Conservation (phyloP, 257 asterid species). For the Solanum pennellii region DNA sequence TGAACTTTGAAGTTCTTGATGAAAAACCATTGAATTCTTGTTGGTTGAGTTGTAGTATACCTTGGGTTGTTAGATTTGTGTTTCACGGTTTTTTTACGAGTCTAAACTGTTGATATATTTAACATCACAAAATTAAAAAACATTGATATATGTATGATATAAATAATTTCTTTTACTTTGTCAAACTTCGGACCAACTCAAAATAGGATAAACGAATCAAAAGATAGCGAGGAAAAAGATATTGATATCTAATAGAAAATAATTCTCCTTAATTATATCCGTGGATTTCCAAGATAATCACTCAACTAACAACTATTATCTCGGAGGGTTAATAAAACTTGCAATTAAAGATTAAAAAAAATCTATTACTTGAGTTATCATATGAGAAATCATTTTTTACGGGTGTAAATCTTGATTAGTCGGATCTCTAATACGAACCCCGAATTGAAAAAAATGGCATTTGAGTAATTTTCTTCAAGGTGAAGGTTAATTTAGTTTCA, state of each 20-base stretch:
- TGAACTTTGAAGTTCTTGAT: too few relatives aligned
- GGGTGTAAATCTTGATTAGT: neutral
- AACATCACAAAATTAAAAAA: neutral
- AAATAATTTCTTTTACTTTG: neutral
- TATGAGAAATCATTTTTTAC: neutral
- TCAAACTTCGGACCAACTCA: neutral
- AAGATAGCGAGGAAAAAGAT: neutral
- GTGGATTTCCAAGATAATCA: neutral
- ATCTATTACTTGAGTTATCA: neutral
- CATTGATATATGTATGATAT: accelerated
- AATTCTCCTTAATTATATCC: neutral
- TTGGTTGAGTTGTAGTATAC: too few relatives aligned
- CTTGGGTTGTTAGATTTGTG: too few relatives aligned
- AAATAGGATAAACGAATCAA: neutral
- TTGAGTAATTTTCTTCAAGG: neutral
- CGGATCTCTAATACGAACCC: neutral
- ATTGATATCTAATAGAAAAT: neutral
- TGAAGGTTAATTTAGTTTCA: neutral
- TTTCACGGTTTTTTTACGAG: too few relatives aligned
- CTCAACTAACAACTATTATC: neutral
- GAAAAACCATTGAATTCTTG: too few relatives aligned
- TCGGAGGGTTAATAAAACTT: too few relatives aligned
- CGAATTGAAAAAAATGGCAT: neutral
- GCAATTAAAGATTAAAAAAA: too few relatives aligned
- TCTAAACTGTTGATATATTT: too few relatives aligned